These are phyloP conservation scores for Coniella vitis DNA, from an alignment of 2,329 filamentous ascomycete species.

Conservation along the genomic window DNA sequence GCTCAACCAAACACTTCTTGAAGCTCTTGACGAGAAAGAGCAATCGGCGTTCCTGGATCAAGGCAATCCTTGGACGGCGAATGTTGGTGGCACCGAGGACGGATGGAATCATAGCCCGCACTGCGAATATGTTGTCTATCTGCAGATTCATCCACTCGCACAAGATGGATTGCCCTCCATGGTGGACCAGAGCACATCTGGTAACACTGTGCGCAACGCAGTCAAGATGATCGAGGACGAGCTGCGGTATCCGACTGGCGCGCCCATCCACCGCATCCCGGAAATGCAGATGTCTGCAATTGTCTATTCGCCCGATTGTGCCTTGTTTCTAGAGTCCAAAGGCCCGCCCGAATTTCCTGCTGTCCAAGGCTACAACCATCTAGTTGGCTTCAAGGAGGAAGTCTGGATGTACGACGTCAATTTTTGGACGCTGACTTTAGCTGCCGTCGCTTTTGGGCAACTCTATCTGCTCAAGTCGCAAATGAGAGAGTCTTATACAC, in stretches of 20 bases:
- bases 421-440: conserved; percentile 51
- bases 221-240: conserved; percentile 55
- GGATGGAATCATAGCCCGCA: conserved; percentile 57
- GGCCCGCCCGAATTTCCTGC: conserved; percentile 51
- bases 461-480: conserved; percentile 56
- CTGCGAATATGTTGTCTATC: conserved; percentile 84
- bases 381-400: conserved; percentile 55
- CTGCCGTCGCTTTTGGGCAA: conserved; percentile 52
- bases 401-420: conserved; percentile 50
- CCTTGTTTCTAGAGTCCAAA: conserved; percentile 58
- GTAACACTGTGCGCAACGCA: conserved; percentile 28
- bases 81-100: conserved; percentile 54
- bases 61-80: conserved; percentile 71
- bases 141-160: conserved; percentile 61
- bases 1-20: conserved; percentile 65
- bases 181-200: conserved; percentile 27
- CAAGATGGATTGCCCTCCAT: conserved; percentile 22
- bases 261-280: conserved; percentile 48
- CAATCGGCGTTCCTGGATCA: conserved; percentile 47
- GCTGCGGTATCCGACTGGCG: conserved; percentile 54
- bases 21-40: conserved; percentile 60
- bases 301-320: conserved; percentile 62
- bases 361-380: conserved; percentile 45
- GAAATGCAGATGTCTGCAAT: conserved; percentile 55
- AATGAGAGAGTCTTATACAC: conserved; percentile 60